A percentile compares a stretch with the other conserved stretches of the same genome.
phyloP scores from a whole-genome alignment of 116 monocot genomes.

The Thalassia testudinum region DNA sequence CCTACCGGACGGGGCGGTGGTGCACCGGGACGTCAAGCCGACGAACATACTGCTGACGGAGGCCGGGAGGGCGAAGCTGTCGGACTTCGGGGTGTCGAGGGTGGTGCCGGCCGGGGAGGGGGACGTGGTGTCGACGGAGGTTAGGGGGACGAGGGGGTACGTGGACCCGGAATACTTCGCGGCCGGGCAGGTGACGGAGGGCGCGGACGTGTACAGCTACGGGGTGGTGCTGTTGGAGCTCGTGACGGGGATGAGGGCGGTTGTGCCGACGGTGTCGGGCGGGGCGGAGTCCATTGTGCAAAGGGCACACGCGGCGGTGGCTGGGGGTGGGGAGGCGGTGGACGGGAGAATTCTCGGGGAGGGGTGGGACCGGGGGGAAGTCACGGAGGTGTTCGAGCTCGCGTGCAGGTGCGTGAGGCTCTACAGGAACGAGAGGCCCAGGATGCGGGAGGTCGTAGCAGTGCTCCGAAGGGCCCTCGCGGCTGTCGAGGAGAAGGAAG shows the following conservation, averaged over 20 bases:
- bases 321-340: slow-evolving; percentile 6
- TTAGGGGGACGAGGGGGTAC: slow-evolving; percentile 66
- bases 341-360: slow-evolving; percentile 31
- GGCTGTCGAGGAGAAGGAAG: slow-evolving; percentile 13
- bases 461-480: slow-evolving; percentile 25
- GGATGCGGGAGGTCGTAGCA: slow-evolving; percentile 44
- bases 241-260: slow-evolving; percentile 52
- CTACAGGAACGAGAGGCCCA: slow-evolving; percentile 48
- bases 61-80: slow-evolving; percentile 40
- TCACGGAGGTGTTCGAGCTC: slow-evolving; percentile 29
- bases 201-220: slow-evolving; percentile 75
- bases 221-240: slow-evolving; percentile 67
- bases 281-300: slow-evolving; percentile 68
- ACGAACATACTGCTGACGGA: slow-evolving; percentile 56
- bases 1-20: slow-evolving; percentile 49
- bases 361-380: slow-evolving; percentile 24
- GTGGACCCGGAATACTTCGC: slow-evolving; percentile 73
- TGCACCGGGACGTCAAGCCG: slow-evolving; percentile 83
- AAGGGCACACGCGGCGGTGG: slow-evolving; percentile 16
- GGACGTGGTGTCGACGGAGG: slow-evolving; percentile 56
- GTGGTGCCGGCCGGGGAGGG: slow-evolving; percentile 30
- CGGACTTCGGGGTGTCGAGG: slow-evolving; percentile 73
- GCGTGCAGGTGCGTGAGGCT: slow-evolving; percentile 45
- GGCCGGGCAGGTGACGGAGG: slow-evolving; percentile 47
- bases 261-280: slow-evolving; percentile 57